These are phyloP conservation scores for Phlyctochytrium bullatum DNA, from an alignment of 192 early-diverging fungal species.

Conservation along the genomic window DNA sequence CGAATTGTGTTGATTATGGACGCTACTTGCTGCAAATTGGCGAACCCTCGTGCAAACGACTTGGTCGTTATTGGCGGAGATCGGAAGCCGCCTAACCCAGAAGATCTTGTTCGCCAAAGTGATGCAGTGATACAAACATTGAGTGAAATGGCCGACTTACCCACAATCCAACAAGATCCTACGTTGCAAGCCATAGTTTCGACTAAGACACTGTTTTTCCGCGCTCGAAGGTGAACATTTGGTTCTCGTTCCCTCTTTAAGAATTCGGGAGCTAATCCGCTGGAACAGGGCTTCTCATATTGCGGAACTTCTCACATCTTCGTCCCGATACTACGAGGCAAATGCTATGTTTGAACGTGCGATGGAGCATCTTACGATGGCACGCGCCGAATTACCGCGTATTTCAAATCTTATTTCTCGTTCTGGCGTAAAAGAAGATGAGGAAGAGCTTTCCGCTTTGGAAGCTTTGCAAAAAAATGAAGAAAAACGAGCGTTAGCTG, in stretches of 20 bases:
- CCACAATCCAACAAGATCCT: slow-evolving; percentile 42
- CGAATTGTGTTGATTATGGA: slow-evolving; percentile 54
- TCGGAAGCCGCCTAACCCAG: slow-evolving; percentile 45
- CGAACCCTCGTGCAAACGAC: background rate
- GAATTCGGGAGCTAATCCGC: background rate
- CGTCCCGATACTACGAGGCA: slow-evolving; percentile 48
- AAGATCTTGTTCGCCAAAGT: slow-evolving; percentile 65
- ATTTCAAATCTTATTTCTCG: background rate
- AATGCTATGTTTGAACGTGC: slow-evolving; percentile 61
- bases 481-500: slow-evolving; percentile 47
- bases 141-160: slow-evolving; percentile 56
- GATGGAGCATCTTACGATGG: slow-evolving; percentile 44
- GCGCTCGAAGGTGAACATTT: slow-evolving; percentile 54
- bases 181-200: slow-evolving; percentile 47
- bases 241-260: background rate
- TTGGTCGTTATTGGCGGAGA: slow-evolving; percentile 16
- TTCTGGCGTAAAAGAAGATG: background rate
- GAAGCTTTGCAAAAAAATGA: background rate
- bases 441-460: background rate
- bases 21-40: slow-evolving; percentile 35
- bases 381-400: slow-evolving; percentile 39
- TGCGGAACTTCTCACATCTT: slow-evolving; percentile 48
- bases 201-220: slow-evolving; percentile 47
- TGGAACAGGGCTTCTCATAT: slow-evolving; percentile 42
- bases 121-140: slow-evolving; percentile 53